These are phyloP conservation scores for Quercus rubra DNA, from an alignment of 306 rosid genomes.

Conservation along the genomic window DNA sequence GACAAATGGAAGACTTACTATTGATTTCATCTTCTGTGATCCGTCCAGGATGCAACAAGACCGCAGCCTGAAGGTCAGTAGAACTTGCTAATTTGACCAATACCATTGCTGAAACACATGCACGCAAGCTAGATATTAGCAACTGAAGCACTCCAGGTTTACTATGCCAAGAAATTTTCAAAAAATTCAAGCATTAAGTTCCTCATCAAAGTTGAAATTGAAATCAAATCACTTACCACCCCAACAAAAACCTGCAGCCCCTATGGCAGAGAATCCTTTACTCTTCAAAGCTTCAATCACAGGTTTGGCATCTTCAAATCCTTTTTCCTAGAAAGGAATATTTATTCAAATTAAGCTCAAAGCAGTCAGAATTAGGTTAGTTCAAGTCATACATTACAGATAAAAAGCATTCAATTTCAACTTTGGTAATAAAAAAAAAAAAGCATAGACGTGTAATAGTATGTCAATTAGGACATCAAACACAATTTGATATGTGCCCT, in stretches of 20 bases:
- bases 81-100: slow-evolving; percentile 37
- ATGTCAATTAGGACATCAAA: neutral
- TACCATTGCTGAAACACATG: slow-evolving; percentile 35
- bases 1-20: slow-evolving; percentile 8
- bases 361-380: neutral
- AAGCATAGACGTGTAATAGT: neutral
- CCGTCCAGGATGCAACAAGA: slow-evolving; percentile 44
- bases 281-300: slow-evolving; percentile 49
- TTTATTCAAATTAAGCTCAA: neutral
- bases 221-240: slow-evolving; percentile 39
- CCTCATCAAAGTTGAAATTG: neutral
- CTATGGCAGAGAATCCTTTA: slow-evolving; percentile 49
- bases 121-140: neutral
- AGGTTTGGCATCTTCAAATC: slow-evolving; percentile 41
- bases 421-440: neutral
- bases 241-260: slow-evolving; percentile 74
- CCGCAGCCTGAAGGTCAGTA: slow-evolving; percentile 37
- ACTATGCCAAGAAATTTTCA: no score
- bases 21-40: slow-evolving; percentile 21
- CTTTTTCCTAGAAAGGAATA: slow-evolving; percentile 39
- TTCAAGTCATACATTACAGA: neutral
- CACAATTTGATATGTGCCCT: neutral
- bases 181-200: neutral
- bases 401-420: neutral
- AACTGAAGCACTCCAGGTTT: neutral